Conservation (phyloP, 805 yeast species). For the Alloascoidea hylecoeti region DNA sequence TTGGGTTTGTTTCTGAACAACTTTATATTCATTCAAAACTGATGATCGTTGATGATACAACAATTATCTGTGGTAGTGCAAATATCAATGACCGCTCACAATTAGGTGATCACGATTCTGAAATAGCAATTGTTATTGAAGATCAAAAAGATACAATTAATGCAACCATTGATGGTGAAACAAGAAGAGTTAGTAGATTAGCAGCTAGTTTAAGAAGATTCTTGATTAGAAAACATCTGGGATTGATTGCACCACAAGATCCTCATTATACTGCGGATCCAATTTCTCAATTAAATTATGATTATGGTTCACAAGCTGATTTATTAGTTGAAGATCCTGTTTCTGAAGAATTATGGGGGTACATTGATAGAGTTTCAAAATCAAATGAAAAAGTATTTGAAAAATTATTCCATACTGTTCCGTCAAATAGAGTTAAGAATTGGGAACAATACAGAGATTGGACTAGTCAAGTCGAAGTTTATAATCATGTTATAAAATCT, state of each 20-base stretch:
- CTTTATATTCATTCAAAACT: constrained; percentile 5
- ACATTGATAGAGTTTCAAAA: constrained; percentile 20
- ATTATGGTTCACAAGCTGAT: constrained; percentile 5
- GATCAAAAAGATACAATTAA: constrained; percentile 2
- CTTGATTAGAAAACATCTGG: constrained; percentile 4
- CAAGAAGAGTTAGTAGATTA: neutral
- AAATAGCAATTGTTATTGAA: constrained; percentile 4
- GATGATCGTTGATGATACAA: constrained; percentile 5
- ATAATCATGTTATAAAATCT: constrained; percentile 3
- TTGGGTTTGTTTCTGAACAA: constrained; percentile 5
- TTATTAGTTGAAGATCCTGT: constrained; percentile 4
- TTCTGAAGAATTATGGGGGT: constrained; percentile 5
- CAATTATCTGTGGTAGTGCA: constrained; percentile 5
- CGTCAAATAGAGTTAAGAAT: constrained; percentile 4
- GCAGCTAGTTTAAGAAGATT: constrained; percentile 4
- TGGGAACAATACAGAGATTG: constrained; percentile 5
- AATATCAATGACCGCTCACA: constrained; percentile 5
- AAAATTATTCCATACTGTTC: constrained; percentile 6
- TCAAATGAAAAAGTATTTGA: constrained; percentile 7
- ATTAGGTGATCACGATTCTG: constrained; percentile 6
- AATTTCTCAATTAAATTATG: constrained; percentile 2
- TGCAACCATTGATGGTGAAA: constrained; percentile 3
- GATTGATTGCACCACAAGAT: constrained; percentile 4
- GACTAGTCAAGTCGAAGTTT: constrained; percentile 3
- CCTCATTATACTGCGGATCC: constrained; percentile 4